Evolutionary conservation across 176 grass and related monocot species (phyloP), one percentile per base, ranked within the genome.

Genomic region (Rhipidocladum racemiflorum): DNA sequence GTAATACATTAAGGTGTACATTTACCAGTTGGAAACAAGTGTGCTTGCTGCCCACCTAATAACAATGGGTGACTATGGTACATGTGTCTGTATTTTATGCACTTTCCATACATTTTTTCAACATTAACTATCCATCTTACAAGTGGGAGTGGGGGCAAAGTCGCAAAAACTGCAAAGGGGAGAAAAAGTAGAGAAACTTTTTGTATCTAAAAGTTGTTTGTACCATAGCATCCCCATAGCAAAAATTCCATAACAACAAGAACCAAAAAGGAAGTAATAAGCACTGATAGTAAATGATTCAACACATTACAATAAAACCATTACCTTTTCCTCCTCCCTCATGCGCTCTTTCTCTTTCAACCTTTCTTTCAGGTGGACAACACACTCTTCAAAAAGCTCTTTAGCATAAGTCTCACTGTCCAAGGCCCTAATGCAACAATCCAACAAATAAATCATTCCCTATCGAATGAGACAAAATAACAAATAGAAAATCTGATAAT

Each of bases 281-380:
- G 12, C n/a, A 73, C 12, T 42, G 20, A 69, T 36, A 25, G 68
- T 55, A 50, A 55, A 36, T 42, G 15, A 34, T 30, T 78, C 1
- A 2, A 39, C 5, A 65, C 18, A 70, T 43, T 29, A 75, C 3
- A 45, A 23, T 65, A 35, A 24, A 62, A 62, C 12, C 44, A 51
- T 77, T 88, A 98, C 95, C 85, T 95, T 99, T 65, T 99, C 96
- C 77, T 99, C 96, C 83, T 99, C 93, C 76, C 93, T 93, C 79
- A 91, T 77, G 20, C 89, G 96, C 24, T 93, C 96, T 78, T 93
- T 99, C 85, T 99, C 76, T 79, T 66, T 99, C 56, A 93, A 76
- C 78, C 94, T 91, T 78, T 93, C 93, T 87, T 99, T 92, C 70
- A 99, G 85, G 77, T 89, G 93, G 68, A 82, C 74, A 48, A 99